phyloP scores from a whole-genome alignment of 2,329 filamentous ascomycete species.

The Aspergillus bombycis region DNA sequence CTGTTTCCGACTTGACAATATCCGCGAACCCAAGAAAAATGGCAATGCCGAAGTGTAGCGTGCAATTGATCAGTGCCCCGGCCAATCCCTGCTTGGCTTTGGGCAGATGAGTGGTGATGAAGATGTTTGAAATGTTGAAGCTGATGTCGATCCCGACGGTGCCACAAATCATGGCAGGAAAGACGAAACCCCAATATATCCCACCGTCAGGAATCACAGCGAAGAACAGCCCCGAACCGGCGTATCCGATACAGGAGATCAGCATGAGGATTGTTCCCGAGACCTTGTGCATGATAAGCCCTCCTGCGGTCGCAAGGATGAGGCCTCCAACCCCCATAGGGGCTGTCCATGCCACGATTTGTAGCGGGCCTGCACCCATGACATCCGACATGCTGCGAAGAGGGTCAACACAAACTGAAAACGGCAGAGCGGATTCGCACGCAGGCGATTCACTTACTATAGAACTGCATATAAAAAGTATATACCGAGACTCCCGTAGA shows the following conservation, averaged over 20 bases:
- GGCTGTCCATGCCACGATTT: constrained; percentile 69
- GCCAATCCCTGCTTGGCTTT: constrained; percentile 70
- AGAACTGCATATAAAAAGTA: constrained; percentile 71
- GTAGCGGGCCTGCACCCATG: constrained; percentile 61
- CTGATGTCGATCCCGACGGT: constrained; percentile 76
- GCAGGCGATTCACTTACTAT: constrained; percentile 53
- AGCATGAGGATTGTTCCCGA: constrained; percentile 65
- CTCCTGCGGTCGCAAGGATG: constrained; percentile 64
- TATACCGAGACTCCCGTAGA: constrained; percentile 70
- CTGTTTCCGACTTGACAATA: constrained; percentile 57
- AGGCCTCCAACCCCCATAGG: constrained; percentile 71
- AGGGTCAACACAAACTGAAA: not conserved
- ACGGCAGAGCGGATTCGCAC: too few relatives aligned
- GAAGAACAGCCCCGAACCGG: constrained; percentile 64
- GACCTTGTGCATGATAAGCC: constrained; percentile 68
- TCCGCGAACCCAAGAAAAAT: constrained; percentile 73
- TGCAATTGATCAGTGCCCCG: constrained; percentile 70
- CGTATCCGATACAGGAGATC: constrained; percentile 63
- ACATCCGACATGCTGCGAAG: constrained; percentile 60
- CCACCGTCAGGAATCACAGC: constrained; percentile 62
- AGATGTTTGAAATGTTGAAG: constrained; percentile 75
- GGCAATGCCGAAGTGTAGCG: constrained; percentile 73
- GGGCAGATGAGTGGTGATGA: constrained; percentile 73
- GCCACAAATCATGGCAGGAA: constrained; percentile 63
- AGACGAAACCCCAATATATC: constrained; percentile 73